phyloP scores from a whole-genome alignment of 371 early-diverging fungal genomes.

The Mortierella sp. region DNA sequence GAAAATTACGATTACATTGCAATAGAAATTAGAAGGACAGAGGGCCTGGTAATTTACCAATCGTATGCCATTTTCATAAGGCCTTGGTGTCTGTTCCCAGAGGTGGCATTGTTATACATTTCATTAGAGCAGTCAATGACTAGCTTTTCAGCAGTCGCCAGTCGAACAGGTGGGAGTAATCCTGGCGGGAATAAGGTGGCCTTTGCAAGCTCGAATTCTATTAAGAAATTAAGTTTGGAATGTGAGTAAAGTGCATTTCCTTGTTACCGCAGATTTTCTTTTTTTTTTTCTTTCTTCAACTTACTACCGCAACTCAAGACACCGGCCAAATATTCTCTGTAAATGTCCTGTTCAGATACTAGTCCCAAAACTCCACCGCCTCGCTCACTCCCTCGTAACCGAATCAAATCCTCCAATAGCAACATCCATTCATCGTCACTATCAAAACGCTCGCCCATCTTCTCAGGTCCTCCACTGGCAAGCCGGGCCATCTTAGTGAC shows the following conservation, averaged over 20 bases:
- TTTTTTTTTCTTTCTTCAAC: conserved; percentile 20
- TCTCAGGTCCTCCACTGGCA: conserved; percentile 71
- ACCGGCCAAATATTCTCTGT: conserved; percentile 76
- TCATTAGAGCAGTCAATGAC: conserved; percentile 80
- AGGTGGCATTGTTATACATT: conserved; percentile 83
- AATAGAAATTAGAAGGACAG: neutral
- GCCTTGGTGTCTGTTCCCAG: conserved; percentile 76
- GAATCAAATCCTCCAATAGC: conserved; percentile 74
- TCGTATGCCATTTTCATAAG: conserved; percentile 81
- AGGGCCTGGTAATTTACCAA: conserved; percentile 63
- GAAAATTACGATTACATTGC: neutral
- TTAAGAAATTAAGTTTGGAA: neutral
- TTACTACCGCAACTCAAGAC: conserved; percentile 79
- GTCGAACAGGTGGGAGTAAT: conserved; percentile 62
- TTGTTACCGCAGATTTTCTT: neutral
- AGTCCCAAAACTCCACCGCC: conserved; percentile 69
- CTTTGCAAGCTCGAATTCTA: conserved; percentile 77
- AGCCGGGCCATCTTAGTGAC: conserved; percentile 75
- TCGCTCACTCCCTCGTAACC: conserved; percentile 63
- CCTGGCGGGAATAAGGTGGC: conserved; percentile 69
- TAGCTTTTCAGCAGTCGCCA: conserved; percentile 70
- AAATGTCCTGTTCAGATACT: conserved; percentile 69
- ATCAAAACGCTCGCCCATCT: conserved; percentile 67
- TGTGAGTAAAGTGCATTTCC: neutral
- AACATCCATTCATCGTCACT: conserved; percentile 80